phyloP scores from a whole-genome alignment of 2,329 filamentous ascomycete genomes.

The Hymenoscyphus albidus region DNA sequence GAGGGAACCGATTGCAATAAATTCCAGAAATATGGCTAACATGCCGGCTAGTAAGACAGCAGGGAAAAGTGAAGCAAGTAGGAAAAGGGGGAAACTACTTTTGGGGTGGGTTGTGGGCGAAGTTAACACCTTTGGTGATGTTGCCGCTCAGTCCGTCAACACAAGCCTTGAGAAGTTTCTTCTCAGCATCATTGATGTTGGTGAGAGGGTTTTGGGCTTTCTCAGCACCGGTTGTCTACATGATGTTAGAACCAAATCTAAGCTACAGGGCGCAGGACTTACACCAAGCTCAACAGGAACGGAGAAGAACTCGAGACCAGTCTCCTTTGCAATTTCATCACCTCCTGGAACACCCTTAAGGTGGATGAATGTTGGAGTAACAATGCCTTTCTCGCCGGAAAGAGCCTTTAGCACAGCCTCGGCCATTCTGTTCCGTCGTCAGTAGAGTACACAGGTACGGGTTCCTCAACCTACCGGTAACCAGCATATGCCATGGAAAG shows the following conservation, averaged over 20 bases:
- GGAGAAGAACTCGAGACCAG: constrained; percentile 90
- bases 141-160: constrained; percentile 82
- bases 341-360: constrained; percentile 85
- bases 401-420: constrained; percentile 93
- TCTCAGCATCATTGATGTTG: constrained; percentile 79
- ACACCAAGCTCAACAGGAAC: constrained; percentile 93
- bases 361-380: constrained; percentile 96
- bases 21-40: background rate
- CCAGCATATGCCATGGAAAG: constrained; percentile 95
- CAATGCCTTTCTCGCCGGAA: constrained; percentile 85
- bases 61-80: constrained; percentile 26
- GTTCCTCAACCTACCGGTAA: constrained; percentile 61
- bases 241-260: constrained; percentile 31
- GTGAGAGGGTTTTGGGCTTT: constrained; percentile 79
- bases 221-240: constrained; percentile 75
- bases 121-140: constrained; percentile 89
- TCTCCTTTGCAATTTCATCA: constrained; percentile 77
- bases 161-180: constrained; percentile 74
- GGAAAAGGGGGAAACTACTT: constrained; percentile 59
- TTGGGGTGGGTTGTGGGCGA: constrained; percentile 81
- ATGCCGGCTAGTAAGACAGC: constrained; percentile 3
- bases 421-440: constrained; percentile 62
- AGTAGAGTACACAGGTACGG: constrained; percentile 6
- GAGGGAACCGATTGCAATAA: background rate
- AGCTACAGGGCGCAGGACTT: constrained; percentile 43